These are phyloP conservation scores for Posidonia oceanica DNA, from an alignment of 116 monocot genomes.

Conservation along the genomic window DNA sequence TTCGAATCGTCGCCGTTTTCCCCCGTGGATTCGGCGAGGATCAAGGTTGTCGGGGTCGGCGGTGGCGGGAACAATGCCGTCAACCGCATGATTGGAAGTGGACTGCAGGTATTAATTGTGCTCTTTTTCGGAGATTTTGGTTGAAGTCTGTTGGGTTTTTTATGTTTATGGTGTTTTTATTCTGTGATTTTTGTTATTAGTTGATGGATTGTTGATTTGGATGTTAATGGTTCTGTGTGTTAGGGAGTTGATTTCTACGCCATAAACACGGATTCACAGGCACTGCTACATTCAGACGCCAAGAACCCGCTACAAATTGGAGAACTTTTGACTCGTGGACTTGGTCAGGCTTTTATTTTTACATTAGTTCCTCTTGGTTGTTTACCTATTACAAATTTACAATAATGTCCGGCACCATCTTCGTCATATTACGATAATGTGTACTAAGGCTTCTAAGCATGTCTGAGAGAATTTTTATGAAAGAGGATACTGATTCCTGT, in stretches of 20 bases:
- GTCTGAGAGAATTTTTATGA: no score
- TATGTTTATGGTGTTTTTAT: not conserved
- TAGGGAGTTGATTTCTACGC: slow-evolving; percentile 96
- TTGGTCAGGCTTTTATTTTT: slow-evolving; percentile 40
- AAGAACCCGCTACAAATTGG: slow-evolving; percentile 85
- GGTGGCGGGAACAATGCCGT: slow-evolving; percentile 99
- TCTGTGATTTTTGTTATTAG: not conserved
- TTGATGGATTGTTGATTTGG: not conserved
- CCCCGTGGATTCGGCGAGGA: slow-evolving; percentile 73
- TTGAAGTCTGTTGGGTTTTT: not conserved
- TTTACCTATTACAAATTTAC: not conserved
- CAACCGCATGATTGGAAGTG: slow-evolving; percentile 93
- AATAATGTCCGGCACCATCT: not conserved
- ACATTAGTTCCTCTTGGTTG: not conserved
- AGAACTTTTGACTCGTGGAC: slow-evolving; percentile 90
- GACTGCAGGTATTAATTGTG: slow-evolving; percentile 41
- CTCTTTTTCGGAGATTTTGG: not conserved
- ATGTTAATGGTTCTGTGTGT: slow-evolving; percentile 7
- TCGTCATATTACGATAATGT: no score
- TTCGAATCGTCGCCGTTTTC: slow-evolving; percentile 31
- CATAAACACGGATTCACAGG: slow-evolving; percentile 91
- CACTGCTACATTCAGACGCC: slow-evolving; percentile 79
- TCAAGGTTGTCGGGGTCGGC: slow-evolving; percentile 91
- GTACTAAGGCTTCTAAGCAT: no score
- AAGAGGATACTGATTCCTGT: no score